Evolutionary conservation across 2,329 filamentous ascomycete genomes (phyloP), one percentile per base, ranked within the genome.

Genomic region (Fusarium temperatum): DNA sequence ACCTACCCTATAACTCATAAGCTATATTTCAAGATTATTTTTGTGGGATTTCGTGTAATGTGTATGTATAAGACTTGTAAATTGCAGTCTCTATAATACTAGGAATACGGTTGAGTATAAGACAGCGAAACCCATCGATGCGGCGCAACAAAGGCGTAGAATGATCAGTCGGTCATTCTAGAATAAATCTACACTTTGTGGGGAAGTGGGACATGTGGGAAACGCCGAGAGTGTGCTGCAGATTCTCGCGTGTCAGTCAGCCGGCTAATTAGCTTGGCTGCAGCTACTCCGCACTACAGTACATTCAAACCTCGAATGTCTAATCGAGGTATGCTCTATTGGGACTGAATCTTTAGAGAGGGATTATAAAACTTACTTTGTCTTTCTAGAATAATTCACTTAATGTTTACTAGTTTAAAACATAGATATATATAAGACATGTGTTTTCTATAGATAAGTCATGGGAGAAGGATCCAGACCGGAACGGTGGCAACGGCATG

Each of bases 61-160:
- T 5, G 12, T 1, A 24, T 28, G 14, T 35, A 35, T 35, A 10
- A 28, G 1, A 35, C 15, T 20, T 14, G 4, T 7, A 5, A 12
- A n/a, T n/a, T 35, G 3, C 10, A 3, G 11, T 13, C 4, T n/a
- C n/a, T 28, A 5, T 6, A 18, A 20, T 8, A 15, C 1, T 18
- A 3, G 1, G 4, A 11, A 42, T 28, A 12, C 1, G 8, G 3
- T 14, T 15, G 8, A 14, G 22, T 14, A 12, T 11, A 11, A 2
- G 11, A 17, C 7, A 24, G 30, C 3, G 14, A 17, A 28, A 2
- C 10, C 24, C 6, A 5, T 47, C 4, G 13, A 26, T 51, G 13
- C 10, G 26, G 30, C 15, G 22, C 14, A 42, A 10, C 15, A 11
- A 42, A n/a, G 13, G 7, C 9, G 2, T 2, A 60, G 11, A 32